Percentiles rank a stretch among this genome's conserved stretches.
Evolutionary conservation across 2,329 filamentous ascomycete species (phyloP).

Genomic region (Hypomyces perniciosus): DNA sequence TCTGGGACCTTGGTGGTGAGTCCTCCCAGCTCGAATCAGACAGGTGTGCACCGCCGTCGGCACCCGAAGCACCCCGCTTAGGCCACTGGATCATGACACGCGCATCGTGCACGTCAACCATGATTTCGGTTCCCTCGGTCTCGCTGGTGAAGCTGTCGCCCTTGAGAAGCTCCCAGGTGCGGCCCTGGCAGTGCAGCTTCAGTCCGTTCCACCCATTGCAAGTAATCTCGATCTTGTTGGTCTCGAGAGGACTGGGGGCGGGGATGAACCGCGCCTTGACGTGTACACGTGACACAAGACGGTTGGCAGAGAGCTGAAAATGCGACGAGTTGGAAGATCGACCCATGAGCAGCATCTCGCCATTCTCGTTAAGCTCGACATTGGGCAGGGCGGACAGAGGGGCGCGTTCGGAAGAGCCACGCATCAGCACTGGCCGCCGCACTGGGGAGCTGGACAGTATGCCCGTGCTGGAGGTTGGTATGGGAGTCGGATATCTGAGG

Average conservation of each 20-base stretch:
- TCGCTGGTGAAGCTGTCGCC: conserved; percentile 87
- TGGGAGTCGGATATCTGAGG: conserved; percentile 81
- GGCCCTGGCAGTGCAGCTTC: conserved; percentile 85
- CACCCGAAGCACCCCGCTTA: conserved; percentile 38
- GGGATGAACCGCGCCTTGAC: conserved; percentile 80
- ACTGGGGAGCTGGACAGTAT: conserved; percentile 85
- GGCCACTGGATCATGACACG: conserved; percentile 90
- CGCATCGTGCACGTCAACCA: conserved; percentile 90
- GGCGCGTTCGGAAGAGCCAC: conserved; percentile 67
- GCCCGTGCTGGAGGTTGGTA: conserved; percentile 89
- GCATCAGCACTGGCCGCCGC: conserved; percentile 44
- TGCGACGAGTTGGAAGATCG: conserved; percentile 93
- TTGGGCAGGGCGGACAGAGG: conserved; percentile 80
- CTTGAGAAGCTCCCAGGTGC: conserved; percentile 79
- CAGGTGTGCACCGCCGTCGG: conserved; percentile 42
- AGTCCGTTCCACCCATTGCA: conserved; percentile 96
- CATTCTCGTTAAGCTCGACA: conserved; percentile 72
- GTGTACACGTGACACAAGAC: conserved; percentile 87
- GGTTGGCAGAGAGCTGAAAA: conserved; percentile 87
- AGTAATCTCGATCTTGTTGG: conserved; percentile 76
- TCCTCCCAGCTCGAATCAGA: conserved; percentile 70
- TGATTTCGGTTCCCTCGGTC: conserved; percentile 81
- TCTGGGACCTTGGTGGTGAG: conserved; percentile 39
- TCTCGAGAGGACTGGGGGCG: conserved; percentile 59
- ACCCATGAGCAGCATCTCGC: conserved; percentile 79